Base-by-base conservation (phyloP, 2,329 filamentous ascomycete species). In the Colletotrichum sp. region DNA sequence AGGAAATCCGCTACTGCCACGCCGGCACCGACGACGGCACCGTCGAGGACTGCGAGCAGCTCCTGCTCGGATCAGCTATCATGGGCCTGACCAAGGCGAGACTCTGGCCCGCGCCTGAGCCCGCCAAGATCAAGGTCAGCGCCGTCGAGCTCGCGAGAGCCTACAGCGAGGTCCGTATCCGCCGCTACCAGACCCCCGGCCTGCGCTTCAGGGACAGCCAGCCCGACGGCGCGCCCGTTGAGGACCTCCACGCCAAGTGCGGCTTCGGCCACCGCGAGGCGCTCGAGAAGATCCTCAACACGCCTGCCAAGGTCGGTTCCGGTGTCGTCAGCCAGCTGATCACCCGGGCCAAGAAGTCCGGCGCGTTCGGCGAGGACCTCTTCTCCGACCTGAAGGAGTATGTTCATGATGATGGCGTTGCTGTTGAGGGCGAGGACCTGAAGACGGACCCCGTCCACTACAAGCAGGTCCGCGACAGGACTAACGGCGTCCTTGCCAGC, bases 1-100 rank as follows among this genome's bases (percentile, higher is more conserved):
- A 75, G 32, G 73, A 75, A 57, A 64, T 75, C 26, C 57, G 32
- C 63, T 75, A 75, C 63, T 75, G 73, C 69, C 73, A 75, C 57
- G 73, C 73, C 16, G 73, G 73, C 30, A 75, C 63, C 13, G 73
- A 75, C 6, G 73, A 75, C 32, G 73, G 73, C 6, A 75, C 73
- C 38, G 63, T 63, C 18, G 73, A 75, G 63, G 73, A 75, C 69
- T 75, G 73, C 69, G 73, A 75, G 64, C 73, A 75, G 69, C 73
- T 75, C 5, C 73, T 75, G 3, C 73, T 75, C 63, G 73, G 73
- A 9, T 75, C 73, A n/a, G 73, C 73, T 64, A 75, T 75, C n/a
- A 75, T 75, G 73, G 73, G 73, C 32, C 26, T 75, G 38, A 75
- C 73, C 38, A 75, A 75, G 63, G 63, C 63, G 26, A 57, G 63